Percentiles rank a stretch among this genome's conserved stretches.
phyloP scores from a whole-genome alignment of 108 stramenopile species.

The Fragilaria radians region DNA sequence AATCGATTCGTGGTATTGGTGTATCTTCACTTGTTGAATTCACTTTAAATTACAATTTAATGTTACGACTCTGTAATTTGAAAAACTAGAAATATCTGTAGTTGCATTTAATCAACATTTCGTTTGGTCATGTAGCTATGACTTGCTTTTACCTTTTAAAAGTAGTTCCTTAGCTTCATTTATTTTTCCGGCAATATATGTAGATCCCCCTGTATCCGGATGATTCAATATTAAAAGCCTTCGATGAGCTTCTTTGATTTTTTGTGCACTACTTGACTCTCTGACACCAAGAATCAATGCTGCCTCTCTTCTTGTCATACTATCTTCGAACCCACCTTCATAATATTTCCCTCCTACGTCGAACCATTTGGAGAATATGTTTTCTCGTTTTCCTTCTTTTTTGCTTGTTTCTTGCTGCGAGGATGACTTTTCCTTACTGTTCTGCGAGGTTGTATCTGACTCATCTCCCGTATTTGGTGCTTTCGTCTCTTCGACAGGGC shows the following conservation, averaged over 20 bases:
- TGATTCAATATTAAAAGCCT: slow-evolving; percentile 95
- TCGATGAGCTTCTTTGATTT: slow-evolving; percentile 96
- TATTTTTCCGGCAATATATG: slow-evolving; percentile 92
- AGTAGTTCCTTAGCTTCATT: slow-evolving; percentile 99
- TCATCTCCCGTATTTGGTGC: slow-evolving; percentile 24
- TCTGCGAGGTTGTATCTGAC: slow-evolving; percentile 23
- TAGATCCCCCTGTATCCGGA: slow-evolving; percentile 98
- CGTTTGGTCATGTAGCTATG: too few species aligned
- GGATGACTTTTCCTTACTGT: slow-evolving; percentile 9
- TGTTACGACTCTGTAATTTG: too few species aligned
- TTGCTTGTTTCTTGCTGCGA: slow-evolving; percentile 1
- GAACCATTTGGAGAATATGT: slow-evolving; percentile 79
- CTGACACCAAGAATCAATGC: slow-evolving; percentile 96
- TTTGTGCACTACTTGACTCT: slow-evolving; percentile 77
- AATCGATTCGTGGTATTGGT: too few species aligned
- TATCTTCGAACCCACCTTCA: slow-evolving; percentile 98
- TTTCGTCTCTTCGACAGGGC: too few species aligned
- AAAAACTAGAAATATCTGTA: too few species aligned
- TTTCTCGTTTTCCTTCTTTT: slow-evolving; percentile 40
- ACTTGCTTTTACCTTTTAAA: slow-evolving; percentile 60
- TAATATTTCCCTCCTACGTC: slow-evolving; percentile 85
- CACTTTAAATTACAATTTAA: too few species aligned
- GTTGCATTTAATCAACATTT: too few species aligned
- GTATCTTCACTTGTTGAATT: too few species aligned
- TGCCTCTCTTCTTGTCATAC: slow-evolving; percentile 96